Evolutionary conservation across 805 yeast species (phyloP), one percentile per base, ranked within the genome.

Genomic region (Pichia cephalocereana): DNA sequence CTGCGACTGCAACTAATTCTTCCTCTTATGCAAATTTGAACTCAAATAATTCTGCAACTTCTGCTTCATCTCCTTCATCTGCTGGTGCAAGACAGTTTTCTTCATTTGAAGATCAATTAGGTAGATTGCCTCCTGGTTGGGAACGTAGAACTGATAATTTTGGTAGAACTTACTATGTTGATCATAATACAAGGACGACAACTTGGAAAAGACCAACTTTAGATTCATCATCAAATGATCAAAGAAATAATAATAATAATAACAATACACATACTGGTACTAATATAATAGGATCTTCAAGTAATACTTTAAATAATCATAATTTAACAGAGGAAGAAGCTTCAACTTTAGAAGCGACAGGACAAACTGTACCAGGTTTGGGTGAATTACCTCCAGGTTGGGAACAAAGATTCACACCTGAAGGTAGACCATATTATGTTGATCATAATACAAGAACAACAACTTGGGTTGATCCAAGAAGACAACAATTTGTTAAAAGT

Each of bases 401-500:
- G 99, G 99, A 93, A 69, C 98, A 91, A 70, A 76, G 99, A 55
- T 85, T 86, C 60, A 93, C 99, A 8, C 96, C 96, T 28, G 99
- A 93, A 69, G 99, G 99, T 38, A 80, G 99, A 64, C 95, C 98
- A 8, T 93, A 93, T 69, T 93, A 90, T 66, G 99, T 93, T 44
- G 99, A 93, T 67, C 99, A 93, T 70, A 93, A 93, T 67, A 93
- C 99, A n/a, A 79, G 99, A 67, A 93, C 99, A 1, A 93, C 99
- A 4, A 93, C 99, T 12, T 93, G 99, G 99, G 99, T 93, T 43
- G 99, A 93, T 67, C 99, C 99, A 55, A 80, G 99, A 69, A 82
- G 99, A 68, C 99, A 93, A 70, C 99, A 93, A 71, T 93, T 88
- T 67, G 93, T 93, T 59, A 84, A 97, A 65, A 88, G 95, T 52